Evolutionary conservation across 108 stramenopile species (phyloP).

Genomic region (Chaetoceros tenuissimus): DNA sequence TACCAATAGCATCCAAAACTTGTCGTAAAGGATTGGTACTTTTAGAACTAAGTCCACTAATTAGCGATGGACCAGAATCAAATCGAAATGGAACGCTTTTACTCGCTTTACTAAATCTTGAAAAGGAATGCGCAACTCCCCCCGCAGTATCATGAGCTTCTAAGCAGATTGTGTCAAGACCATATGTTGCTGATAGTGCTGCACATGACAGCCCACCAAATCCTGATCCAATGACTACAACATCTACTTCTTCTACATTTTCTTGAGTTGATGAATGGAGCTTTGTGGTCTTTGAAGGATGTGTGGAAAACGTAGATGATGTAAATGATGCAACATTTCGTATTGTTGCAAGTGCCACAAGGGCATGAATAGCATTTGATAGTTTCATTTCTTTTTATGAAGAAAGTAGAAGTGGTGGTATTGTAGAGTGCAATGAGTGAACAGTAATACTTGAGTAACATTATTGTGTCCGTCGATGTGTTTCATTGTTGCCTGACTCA

Average conservation of each 20-base stretch:
- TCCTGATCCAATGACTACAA: slow-evolving; percentile 74
- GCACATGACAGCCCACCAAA: slow-evolving; percentile 80
- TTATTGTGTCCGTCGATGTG: too few relatives aligned
- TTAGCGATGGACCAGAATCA: slow-evolving; percentile 60
- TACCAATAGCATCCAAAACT: slow-evolving; percentile 78
- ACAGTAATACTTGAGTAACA: too few relatives aligned
- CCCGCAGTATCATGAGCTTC: slow-evolving; percentile 83
- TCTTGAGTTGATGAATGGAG: slow-evolving; percentile 1
- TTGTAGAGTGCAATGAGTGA: too few relatives aligned
- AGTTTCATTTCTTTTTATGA: too few relatives aligned
- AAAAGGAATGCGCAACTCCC: slow-evolving; percentile 76
- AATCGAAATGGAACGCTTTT: slow-evolving; percentile 38
- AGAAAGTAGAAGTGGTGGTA: too few relatives aligned
- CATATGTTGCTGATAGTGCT: slow-evolving; percentile 60
- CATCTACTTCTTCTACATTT: slow-evolving; percentile 50
- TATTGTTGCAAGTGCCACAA: too few relatives aligned
- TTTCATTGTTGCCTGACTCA: too few relatives aligned
- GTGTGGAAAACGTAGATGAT: too few relatives aligned
- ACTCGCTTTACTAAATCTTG: slow-evolving; percentile 33
- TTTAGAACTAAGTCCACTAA: slow-evolving; percentile 36
- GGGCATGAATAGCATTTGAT: too few relatives aligned
- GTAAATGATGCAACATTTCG: too few relatives aligned
- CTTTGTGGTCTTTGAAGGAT: too few relatives aligned
- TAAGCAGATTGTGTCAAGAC: slow-evolving; percentile 59
- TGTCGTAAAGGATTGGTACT: slow-evolving; percentile 80